phyloP scores from a whole-genome alignment of 2,329 filamentous ascomycete genomes.

The Exophiala sp. region DNA sequence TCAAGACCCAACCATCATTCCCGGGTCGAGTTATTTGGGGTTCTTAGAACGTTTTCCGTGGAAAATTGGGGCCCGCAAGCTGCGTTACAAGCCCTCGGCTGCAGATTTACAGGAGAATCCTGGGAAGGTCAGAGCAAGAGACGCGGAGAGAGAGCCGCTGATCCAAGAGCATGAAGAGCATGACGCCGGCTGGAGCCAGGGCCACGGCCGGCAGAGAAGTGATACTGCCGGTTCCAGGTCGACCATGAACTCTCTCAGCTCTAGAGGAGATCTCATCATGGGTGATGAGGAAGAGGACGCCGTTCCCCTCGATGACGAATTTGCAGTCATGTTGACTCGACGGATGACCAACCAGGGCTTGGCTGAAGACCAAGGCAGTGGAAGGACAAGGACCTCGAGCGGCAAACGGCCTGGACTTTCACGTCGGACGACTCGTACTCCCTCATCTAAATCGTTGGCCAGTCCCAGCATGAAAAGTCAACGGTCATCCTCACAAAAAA shows the following conservation, averaged over 20 bases:
- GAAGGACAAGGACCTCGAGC: conserved; percentile 45
- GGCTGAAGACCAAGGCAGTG: conserved; percentile 65
- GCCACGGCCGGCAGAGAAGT: conserved; percentile 60
- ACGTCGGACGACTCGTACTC: conserved; percentile 42
- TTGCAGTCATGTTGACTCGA: conserved; percentile 73
- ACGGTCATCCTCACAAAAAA: conserved; percentile 31
- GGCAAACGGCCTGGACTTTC: conserved; percentile 44
- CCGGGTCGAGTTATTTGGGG: conserved; percentile 75
- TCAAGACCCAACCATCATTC: conserved; percentile 78
- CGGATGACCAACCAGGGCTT: conserved; percentile 51
- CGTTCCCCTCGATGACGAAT: conserved; percentile 86
- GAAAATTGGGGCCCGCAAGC: conserved; percentile 67
- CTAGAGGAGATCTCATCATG: conserved; percentile 81
- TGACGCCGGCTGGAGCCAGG: conserved; percentile 32
- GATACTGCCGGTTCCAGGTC: conserved; percentile 71
- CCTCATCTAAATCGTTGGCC: conserved; percentile 41
- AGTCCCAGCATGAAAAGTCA: conserved; percentile 31
- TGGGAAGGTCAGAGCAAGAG: conserved; percentile 44
- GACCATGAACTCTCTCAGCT: conserved; percentile 80
- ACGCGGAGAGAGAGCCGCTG: conserved; percentile 63
- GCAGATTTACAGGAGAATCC: conserved; percentile 87
- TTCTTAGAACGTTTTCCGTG: conserved; percentile 81
- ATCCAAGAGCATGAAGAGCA: conserved; percentile 56
- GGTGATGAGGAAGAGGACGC: conserved; percentile 93
- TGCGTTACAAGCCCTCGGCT: conserved; percentile 84